These are phyloP conservation scores for Colletotrichum gloeosporioides DNA, from an alignment of 2,329 filamentous ascomycete genomes.

Conservation along the genomic window DNA sequence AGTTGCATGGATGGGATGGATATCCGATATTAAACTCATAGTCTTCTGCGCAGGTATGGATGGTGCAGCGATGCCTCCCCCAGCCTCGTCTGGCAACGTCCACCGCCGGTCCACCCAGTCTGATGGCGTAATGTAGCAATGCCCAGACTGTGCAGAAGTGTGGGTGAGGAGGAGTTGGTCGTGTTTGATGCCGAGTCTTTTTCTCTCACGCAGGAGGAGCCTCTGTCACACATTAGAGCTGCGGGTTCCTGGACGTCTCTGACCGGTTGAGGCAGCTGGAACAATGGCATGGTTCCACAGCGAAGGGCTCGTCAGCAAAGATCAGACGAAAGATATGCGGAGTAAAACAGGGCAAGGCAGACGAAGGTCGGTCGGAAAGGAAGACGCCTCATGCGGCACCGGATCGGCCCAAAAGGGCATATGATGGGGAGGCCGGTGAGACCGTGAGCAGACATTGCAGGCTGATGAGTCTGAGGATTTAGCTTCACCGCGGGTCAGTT, in stretches of 20 bases:
- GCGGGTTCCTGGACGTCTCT: not conserved
- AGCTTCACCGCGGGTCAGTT: conserved; percentile 3
- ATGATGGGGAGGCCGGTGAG: not conserved
- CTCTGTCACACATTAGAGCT: not conserved
- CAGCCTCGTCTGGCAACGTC: not conserved
- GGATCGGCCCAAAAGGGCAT: not conserved
- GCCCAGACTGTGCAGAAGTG: not conserved
- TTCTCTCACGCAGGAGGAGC: not conserved
- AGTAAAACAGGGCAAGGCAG: not conserved
- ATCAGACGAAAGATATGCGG: conserved; percentile 12
- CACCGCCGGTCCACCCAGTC: not conserved
- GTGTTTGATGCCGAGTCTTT: not conserved
- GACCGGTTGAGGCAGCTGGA: not conserved
- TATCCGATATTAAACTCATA: not conserved
- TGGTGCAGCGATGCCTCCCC: not conserved
- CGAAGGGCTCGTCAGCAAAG: not conserved
- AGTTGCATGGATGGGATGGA: not conserved
- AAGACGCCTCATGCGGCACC: not conserved
- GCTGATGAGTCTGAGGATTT: not conserved
- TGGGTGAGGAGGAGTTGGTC: not conserved
- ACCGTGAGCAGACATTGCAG: not conserved
- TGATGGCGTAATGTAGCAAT: not conserved
- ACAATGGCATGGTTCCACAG: not conserved
- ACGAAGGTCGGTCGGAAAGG: not conserved
- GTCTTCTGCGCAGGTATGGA: not conserved